Evolutionary conservation across 148 eudicot species (phyloP).

Genomic region (Cornus controversa): DNA sequence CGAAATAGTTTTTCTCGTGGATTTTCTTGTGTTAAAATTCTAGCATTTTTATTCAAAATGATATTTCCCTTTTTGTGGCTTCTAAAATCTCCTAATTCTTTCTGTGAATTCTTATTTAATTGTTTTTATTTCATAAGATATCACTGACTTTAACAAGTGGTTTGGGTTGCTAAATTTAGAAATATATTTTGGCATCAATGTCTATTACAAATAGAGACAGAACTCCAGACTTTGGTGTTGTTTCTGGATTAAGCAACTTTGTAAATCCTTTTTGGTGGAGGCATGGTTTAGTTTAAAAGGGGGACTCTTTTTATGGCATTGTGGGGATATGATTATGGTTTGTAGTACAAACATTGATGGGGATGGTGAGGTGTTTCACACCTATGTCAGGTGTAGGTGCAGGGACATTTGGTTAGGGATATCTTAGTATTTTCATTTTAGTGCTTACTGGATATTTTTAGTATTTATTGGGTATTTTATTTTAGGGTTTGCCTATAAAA

Average conservation of each 20-base stretch:
- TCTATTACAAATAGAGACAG: not conserved
- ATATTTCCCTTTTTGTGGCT: not conserved
- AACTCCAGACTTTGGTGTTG: not conserved
- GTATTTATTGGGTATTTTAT: too few species aligned
- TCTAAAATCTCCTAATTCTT: not conserved
- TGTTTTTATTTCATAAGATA: not conserved
- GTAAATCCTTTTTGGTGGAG: not conserved
- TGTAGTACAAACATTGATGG: too few species aligned
- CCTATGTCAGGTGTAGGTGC: too few species aligned
- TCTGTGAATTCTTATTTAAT: not conserved
- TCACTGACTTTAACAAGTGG: not conserved
- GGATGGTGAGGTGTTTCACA: too few species aligned
- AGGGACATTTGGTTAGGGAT: too few species aligned
- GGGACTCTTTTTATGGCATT: not conserved
- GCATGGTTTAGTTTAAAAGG: not conserved
- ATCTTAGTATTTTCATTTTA: too few species aligned
- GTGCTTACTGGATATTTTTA: too few species aligned
- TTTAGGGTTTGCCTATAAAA: too few species aligned
- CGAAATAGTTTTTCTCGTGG: not conserved
- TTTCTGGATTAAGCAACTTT: conserved; percentile 1
- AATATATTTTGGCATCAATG: not conserved
- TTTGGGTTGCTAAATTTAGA: not conserved
- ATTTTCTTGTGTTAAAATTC: not conserved
- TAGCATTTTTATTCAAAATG: not conserved
- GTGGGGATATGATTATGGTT: not conserved